Conservation (phyloP, 1,284 basidiomycete genomes). For the Cutaneotrichosporon sp. region DNA sequence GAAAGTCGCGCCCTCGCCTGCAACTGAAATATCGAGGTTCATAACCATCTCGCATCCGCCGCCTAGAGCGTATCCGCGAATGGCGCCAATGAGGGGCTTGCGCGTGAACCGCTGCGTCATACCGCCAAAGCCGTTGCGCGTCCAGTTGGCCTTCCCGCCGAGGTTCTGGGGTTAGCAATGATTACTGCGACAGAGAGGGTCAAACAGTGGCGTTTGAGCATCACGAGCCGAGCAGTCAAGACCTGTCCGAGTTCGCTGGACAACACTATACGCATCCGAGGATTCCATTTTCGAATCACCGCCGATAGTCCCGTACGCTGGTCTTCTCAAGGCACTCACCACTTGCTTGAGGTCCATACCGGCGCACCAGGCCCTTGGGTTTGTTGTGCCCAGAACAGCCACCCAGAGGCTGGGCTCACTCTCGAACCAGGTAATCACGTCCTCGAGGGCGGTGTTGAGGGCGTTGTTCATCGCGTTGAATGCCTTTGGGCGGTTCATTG, state of each 20-base stretch:
- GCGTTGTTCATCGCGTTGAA: slow-evolving; percentile 18
- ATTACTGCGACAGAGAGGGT: too few species aligned
- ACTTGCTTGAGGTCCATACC: slow-evolving; percentile 17
- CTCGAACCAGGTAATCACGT: slow-evolving; percentile 20
- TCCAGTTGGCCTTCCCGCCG: slow-evolving; percentile 4
- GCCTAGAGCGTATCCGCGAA: slow-evolving; percentile 16
- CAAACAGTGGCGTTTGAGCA: too few species aligned
- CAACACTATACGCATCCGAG: too few species aligned
- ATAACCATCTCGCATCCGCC: slow-evolving; percentile 16
- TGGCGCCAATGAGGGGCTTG: slow-evolving; percentile 20
- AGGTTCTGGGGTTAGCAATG: slow-evolving; percentile 8
- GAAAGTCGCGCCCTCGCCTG: slow-evolving; percentile 10
- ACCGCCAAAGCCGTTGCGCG: slow-evolving; percentile 14
- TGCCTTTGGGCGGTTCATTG: slow-evolving; percentile 19
- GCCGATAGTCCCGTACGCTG: too few species aligned
- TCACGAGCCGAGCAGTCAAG: too few species aligned
- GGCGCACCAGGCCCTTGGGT: slow-evolving; percentile 15
- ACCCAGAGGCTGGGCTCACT: slow-evolving; percentile 15
- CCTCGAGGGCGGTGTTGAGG: slow-evolving; percentile 11
- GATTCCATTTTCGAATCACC: too few species aligned
- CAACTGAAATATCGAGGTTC: slow-evolving; percentile 17
- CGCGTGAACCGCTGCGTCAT: slow-evolving; percentile 16
- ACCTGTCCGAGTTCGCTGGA: too few species aligned
- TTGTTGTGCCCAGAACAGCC: slow-evolving; percentile 11
- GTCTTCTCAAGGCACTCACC: too few species aligned